Evolutionary conservation across 129 eudicot species (phyloP), one percentile per base, ranked within the genome.

Genomic region (Mikania micrantha): DNA sequence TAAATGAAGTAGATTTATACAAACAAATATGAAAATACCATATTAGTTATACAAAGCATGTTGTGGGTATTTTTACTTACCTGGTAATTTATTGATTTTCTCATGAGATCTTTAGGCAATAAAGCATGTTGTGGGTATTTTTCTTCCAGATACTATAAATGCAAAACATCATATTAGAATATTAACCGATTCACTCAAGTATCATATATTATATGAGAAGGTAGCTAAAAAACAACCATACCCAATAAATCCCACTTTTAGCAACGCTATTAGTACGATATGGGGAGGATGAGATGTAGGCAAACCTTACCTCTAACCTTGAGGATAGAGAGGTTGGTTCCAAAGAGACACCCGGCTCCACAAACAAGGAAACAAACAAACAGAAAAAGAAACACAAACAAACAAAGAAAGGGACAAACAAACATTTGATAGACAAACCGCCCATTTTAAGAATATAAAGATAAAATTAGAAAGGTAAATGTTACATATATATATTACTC

Each of bases 101-200:
- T 79, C 65, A 74, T 68, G 61, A 84, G 80, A 83, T 88, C 85
- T 67, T 63, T 76, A 29, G 97, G 97, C 74, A 91, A 79, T 78
- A 91, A 77, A 39, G 97, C 79, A 71, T 42, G 79, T 71, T 81
- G 80, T 39, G 93, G 96, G 67, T 81, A 91, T 82, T 85, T 91
- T 80, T 91, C 97, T 56, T 91, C 97, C 71, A 91, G 79, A 78
- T 88, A 85, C 97, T 91, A 71, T 73, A 83, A 44, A 73, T 41
- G 60, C 58, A 16, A 35, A 19, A 19, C 10, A 24, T 19, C 22
- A 32, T 48, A 48, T 24, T 34, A 49, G 56, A 31, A 45, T 5
- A 44, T 7, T 66, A 5, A 47, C 24, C 31, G 34, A 11, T 59
- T 12, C 15, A 3, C 7, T 12, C 35, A 3, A 0, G 22, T 53